Percentiles rank a stretch among this genome's conserved stretches.
These are phyloP conservation scores for Ilyonectria robusta DNA, from an alignment of 2,329 filamentous ascomycete genomes.

Conservation along the genomic window DNA sequence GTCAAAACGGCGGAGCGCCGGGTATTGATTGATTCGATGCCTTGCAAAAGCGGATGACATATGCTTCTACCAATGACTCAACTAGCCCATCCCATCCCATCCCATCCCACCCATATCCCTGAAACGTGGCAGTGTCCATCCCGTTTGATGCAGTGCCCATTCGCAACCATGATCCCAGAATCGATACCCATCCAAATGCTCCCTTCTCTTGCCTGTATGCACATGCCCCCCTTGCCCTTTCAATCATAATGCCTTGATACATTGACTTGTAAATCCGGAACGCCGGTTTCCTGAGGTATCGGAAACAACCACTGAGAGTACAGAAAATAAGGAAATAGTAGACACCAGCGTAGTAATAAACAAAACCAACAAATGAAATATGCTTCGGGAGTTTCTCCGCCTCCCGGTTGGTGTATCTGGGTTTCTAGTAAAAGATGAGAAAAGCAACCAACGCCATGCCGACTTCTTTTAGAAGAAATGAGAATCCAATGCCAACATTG, in stretches of 20 bases:
- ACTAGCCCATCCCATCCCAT: slow-evolving; percentile 29
- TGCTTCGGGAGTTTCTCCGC: slow-evolving; percentile 24
- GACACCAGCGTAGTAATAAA: slow-evolving; percentile 26
- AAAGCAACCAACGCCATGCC: slow-evolving; percentile 42
- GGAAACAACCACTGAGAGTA: slow-evolving; percentile 22
- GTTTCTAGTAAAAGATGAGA: slow-evolving; percentile 34
- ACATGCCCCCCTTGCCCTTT: slow-evolving; percentile 10
- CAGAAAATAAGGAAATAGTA: slow-evolving; percentile 16
- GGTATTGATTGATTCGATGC: slow-evolving; percentile 28
- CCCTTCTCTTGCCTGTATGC: slow-evolving; percentile 10
- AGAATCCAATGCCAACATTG: slow-evolving; percentile 38
- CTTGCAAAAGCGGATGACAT: slow-evolving; percentile 24
- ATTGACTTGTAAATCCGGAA: slow-evolving; percentile 31
- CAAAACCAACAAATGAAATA: slow-evolving; percentile 39
- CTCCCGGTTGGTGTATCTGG: slow-evolving; percentile 40
- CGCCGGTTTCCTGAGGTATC: slow-evolving; percentile 28
- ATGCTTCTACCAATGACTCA: slow-evolving; percentile 30
- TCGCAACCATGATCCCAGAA: slow-evolving; percentile 28
- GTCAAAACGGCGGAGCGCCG: slow-evolving; percentile 20
- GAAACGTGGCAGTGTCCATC: slow-evolving; percentile 41
- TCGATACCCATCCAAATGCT: slow-evolving; percentile 18
- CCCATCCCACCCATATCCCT: slow-evolving; percentile 19
- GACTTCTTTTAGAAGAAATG: slow-evolving; percentile 39
- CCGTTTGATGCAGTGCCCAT: slow-evolving; percentile 34
- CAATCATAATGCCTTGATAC: slow-evolving; percentile 28